Percentiles rank a stretch among this genome's conserved stretches.
Conservation (phyloP, 768 basidiomycete genomes). For the Kwoniella dendrophila region DNA sequence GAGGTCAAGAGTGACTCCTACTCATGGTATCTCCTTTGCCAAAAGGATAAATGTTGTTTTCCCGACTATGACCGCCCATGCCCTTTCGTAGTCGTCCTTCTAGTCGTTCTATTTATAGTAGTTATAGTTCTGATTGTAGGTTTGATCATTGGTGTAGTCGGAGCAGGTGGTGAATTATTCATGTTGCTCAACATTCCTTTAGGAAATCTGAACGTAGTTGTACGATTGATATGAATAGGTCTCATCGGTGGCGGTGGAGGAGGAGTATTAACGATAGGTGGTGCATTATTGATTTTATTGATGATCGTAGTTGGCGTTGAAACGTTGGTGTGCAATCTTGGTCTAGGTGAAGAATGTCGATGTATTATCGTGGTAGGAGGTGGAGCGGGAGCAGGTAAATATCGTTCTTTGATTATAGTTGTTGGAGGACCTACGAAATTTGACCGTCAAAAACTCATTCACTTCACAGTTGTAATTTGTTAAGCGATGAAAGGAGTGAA, state of each 20-base stretch:
- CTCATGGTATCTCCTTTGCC: too few relatives aligned
- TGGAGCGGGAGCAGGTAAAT: conserved; percentile 6
- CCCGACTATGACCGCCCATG: background rate
- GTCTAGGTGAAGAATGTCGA: conserved; percentile 6
- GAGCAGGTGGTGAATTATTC: too few relatives aligned
- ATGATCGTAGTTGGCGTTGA: conserved; percentile 7
- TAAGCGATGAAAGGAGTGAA: too few relatives aligned
- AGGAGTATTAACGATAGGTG: conserved; percentile 2
- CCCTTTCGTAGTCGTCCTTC: background rate
- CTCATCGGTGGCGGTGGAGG: conserved; percentile 5
- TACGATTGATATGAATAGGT: conserved; percentile 1
- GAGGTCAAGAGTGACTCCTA: too few relatives aligned
- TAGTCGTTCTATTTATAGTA: conserved; percentile 5
- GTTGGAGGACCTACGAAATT: background rate
- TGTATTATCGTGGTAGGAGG: too few relatives aligned
- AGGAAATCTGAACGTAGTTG: conserved; percentile 4
- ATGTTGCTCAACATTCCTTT: background rate
- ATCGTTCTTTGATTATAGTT: conserved; percentile 5
- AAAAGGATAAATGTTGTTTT: background rate
- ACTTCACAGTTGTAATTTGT: too few relatives aligned
- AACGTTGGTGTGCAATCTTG: background rate
- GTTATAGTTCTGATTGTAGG: conserved; percentile 4
- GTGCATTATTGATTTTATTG: conserved; percentile 8
- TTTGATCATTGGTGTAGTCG: background rate
- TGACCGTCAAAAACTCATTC: too few relatives aligned